Conservation (phyloP, 148 eudicot species). For the Cornus controversa region DNA sequence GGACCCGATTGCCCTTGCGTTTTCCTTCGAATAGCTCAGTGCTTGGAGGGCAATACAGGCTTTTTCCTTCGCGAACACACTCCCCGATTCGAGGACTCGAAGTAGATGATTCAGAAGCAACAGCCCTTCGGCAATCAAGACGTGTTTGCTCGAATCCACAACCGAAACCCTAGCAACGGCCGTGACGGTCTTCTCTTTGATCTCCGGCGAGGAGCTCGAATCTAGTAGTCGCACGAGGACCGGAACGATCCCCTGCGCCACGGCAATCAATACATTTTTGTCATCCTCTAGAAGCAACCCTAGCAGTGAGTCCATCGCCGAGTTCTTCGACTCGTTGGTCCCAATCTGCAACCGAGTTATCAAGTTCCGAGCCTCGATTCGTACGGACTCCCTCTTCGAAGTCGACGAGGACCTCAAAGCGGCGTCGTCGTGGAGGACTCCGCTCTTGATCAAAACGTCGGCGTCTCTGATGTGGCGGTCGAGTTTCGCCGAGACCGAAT, state of each 20-base stretch:
- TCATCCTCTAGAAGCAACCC: conserved; percentile 57
- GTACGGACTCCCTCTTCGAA: conserved; percentile 35
- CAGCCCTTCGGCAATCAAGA: conserved; percentile 64
- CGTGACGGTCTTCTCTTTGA: conserved; percentile 62
- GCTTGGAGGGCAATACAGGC: conserved; percentile 61
- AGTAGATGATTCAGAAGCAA: conserved; percentile 56
- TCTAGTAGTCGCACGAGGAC: conserved; percentile 70
- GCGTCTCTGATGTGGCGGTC: conserved; percentile 51
- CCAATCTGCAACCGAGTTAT: conserved; percentile 83
- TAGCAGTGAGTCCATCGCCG: conserved; percentile 52
- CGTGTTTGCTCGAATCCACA: conserved; percentile 58
- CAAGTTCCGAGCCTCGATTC: conserved; percentile 49
- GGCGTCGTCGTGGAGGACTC: conserved; percentile 29
- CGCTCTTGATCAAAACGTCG: conserved; percentile 45
- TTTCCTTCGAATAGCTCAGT: conserved; percentile 57
- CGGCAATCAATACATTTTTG: conserved; percentile 65
- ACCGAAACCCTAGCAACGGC: conserved; percentile 66
- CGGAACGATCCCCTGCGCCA: conserved; percentile 79
- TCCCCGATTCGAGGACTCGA: conserved; percentile 69
- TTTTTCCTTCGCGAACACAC: conserved; percentile 65
- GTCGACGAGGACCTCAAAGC: not conserved
- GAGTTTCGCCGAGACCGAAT: conserved; percentile 49
- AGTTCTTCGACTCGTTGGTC: conserved; percentile 39
- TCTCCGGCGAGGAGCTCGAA: conserved; percentile 46
- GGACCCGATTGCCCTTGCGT: conserved; percentile 78